Base-by-base conservation (phyloP, 164 flowering plant genomes). In the Piper longum region DNA sequence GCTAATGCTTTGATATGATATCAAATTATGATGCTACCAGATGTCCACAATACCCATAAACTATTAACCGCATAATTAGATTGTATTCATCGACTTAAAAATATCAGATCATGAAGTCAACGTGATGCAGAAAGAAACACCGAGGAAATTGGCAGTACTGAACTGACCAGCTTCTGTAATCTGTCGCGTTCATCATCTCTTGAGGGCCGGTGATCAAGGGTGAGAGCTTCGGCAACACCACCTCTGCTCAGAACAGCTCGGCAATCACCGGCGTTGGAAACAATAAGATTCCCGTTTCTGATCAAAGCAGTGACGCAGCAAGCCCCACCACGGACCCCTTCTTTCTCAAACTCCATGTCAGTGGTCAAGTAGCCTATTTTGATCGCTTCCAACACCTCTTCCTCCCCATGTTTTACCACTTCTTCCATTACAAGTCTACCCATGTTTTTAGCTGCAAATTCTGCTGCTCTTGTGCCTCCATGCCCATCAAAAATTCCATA, bases 401-500 rank as follows among this genome's bases (percentile, higher is more conserved):
- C 69, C 7, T 41, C 79, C 14, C 16, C 51, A 59, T 73, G 66
- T 57, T 71, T 72, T 62, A 74, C 80, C 71, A 86, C 62, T 82
- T 70, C 69, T 62, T 79, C 78, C 17, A 82, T 44, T 60, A 89
- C 70, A 59, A 84, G 85, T 2, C 44, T 40, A 43, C 83, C 88
- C 79, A 92, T 68, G 67, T 82, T 82, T 72, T 88, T 86, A 2
- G 90, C 83, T 19, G 77, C 97, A 76, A 79, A 89, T 17, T 87
- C 85, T 16, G 85, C 93, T 16, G 96, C 98, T 51, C 72, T 86
- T 62, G 70, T 73, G 16, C 96, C 96, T 45, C 96, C 96, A 73
- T 89, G 96, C 43, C 96, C 98, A 75, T 92, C 98, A 73, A 78
- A 89, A 45, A 89, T 89, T 16, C 98, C 96, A 62, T 81, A 87